These are phyloP conservation scores for Fusarium austroafricanum DNA, from an alignment of 2,329 filamentous ascomycete species.

Conservation along the genomic window DNA sequence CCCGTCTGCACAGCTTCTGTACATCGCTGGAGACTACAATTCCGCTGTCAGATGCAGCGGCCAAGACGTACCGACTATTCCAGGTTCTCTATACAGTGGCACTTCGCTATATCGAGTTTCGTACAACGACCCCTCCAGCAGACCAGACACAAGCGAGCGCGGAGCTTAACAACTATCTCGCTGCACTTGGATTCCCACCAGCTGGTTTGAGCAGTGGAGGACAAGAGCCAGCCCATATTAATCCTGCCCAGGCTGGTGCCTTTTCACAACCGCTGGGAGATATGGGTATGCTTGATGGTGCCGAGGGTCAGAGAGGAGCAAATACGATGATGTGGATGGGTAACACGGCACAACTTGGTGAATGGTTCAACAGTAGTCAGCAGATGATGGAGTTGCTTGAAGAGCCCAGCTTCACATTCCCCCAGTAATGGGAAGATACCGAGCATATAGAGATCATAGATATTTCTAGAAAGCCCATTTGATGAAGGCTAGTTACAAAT, in stretches of 20 bases:
- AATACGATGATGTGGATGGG: slow-evolving; percentile 53
- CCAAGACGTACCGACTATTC: slow-evolving; percentile 68
- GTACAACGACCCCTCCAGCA: slow-evolving; percentile 47
- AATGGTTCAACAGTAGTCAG: slow-evolving; percentile 54
- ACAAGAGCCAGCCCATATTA: slow-evolving; percentile 34
- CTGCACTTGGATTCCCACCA: slow-evolving; percentile 60
- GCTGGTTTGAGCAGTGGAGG: slow-evolving; percentile 13
- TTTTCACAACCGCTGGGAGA: slow-evolving; percentile 33
- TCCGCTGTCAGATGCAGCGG: slow-evolving; percentile 60
- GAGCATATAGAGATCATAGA: not conserved
- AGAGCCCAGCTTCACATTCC: slow-evolving; percentile 46
- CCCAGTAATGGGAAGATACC: slow-evolving; percentile 17
- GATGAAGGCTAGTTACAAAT: not conserved
- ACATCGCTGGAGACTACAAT: slow-evolving; percentile 62
- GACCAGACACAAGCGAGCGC: slow-evolving; percentile 50
- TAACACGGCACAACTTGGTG: slow-evolving; percentile 52
- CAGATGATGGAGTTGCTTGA: slow-evolving; percentile 53
- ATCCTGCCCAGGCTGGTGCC: slow-evolving; percentile 4
- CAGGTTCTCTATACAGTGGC: slow-evolving; percentile 69
- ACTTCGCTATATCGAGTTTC: slow-evolving; percentile 68
- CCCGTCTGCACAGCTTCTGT: slow-evolving; percentile 63
- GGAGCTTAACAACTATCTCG: slow-evolving; percentile 52
- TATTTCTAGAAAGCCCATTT: not conserved
- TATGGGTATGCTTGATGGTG: slow-evolving; percentile 15
- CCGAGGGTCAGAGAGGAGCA: slow-evolving; percentile 32